These are phyloP conservation scores for Hygrophoropsis aurantiaca DNA, from an alignment of 768 basidiomycete species.

Conservation along the genomic window DNA sequence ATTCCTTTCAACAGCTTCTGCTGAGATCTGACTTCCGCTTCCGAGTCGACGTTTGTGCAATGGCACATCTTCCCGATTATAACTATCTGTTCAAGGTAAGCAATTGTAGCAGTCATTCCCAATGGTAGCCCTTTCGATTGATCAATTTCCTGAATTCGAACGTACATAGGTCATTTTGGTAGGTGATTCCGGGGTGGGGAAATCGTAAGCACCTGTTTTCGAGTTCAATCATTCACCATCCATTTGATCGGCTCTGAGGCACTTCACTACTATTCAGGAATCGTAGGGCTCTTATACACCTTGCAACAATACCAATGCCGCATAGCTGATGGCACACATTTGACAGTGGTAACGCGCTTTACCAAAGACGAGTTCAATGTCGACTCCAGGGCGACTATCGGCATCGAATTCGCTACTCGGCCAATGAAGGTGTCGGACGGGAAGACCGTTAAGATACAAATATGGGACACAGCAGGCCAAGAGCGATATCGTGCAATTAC, in stretches of 20 bases:
- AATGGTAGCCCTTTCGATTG: neutral
- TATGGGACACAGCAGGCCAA: slow-evolving; percentile 99
- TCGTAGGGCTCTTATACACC: slow-evolving; percentile 30
- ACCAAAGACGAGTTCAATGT: slow-evolving; percentile 99
- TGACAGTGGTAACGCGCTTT: slow-evolving; percentile 95
- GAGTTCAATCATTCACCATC: slow-evolving; percentile 1
- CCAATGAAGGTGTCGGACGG: slow-evolving; percentile 86
- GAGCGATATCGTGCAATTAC: slow-evolving; percentile 98
- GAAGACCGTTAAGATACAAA: slow-evolving; percentile 97
- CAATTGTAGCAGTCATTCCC: no score
- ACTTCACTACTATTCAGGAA: slow-evolving; percentile 1
- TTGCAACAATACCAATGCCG: no score
- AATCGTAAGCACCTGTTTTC: slow-evolving; percentile 76
- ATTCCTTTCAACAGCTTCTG: no score
- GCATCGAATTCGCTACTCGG: slow-evolving; percentile 97
- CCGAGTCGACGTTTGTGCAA: slow-evolving; percentile 32
- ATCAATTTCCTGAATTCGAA: neutral
- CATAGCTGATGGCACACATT: neutral
- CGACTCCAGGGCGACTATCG: slow-evolving; percentile 98
- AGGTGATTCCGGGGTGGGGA: slow-evolving; percentile 98
- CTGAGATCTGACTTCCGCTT: no score
- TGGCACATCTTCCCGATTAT: slow-evolving; percentile 95
- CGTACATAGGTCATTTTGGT: slow-evolving; percentile 86
- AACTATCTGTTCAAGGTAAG: slow-evolving; percentile 98
- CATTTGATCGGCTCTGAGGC: no score